These are phyloP conservation scores for Trebouxia gelatinosa DNA, from an alignment of 163 green algal species.

Conservation along the genomic window DNA sequence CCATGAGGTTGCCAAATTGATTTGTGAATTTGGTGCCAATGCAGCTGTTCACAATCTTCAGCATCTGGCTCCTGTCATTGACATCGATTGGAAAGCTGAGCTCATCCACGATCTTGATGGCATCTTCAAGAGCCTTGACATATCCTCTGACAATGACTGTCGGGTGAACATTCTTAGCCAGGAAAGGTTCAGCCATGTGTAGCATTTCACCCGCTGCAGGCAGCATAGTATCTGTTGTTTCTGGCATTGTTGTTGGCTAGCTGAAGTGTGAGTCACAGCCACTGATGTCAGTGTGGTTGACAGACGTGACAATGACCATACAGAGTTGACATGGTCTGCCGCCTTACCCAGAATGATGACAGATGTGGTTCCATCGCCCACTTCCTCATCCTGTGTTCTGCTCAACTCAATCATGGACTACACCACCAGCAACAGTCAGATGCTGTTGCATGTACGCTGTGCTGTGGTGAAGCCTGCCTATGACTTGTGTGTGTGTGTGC, in stretches of 20 bases:
- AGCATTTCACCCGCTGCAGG: slow-evolving; percentile 76
- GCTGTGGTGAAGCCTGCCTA: too few relatives aligned
- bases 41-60: slow-evolving; percentile 93
- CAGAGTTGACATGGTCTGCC: neutral
- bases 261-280: neutral
- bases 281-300: neutral
- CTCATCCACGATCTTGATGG: slow-evolving; percentile 74
- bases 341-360: slow-evolving; percentile 95
- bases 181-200: slow-evolving; percentile 85
- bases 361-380: slow-evolving; percentile 97
- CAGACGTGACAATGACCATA: neutral
- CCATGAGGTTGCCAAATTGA: slow-evolving; percentile 93
- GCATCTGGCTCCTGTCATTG: slow-evolving; percentile 80
- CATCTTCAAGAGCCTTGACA: slow-evolving; percentile 59
- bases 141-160: slow-evolving; percentile 96
- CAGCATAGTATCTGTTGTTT: neutral
- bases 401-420: slow-evolving; percentile 98
- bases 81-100: slow-evolving; percentile 92
- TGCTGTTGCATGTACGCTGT: too few relatives aligned
- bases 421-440: too few relatives aligned
- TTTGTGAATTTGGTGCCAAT: slow-evolving; percentile 99
- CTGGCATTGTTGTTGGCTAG: neutral
- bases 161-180: slow-evolving; percentile 94
- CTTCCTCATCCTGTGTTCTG: slow-evolving; percentile 97
- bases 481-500: too few relatives aligned